phyloP scores from a whole-genome alignment of 768 basidiomycete genomes.

The Coprinopsis sp. region DNA sequence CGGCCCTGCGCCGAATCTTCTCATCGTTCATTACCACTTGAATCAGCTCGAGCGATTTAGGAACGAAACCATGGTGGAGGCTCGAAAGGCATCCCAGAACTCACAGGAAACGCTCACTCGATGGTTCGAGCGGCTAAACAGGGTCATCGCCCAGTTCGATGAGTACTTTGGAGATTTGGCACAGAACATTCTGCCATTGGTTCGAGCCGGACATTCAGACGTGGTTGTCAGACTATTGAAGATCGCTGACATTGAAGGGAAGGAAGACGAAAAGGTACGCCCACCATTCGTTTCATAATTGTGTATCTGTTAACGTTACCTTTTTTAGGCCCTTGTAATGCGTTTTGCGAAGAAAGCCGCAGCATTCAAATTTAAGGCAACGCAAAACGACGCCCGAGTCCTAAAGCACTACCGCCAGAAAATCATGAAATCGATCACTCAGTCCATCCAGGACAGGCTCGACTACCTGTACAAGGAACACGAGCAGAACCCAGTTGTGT shows the following conservation, averaged over 20 bases:
- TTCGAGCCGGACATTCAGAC: conserved; percentile 70
- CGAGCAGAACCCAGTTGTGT: conserved; percentile 60
- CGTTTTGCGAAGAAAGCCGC: conserved; percentile 92
- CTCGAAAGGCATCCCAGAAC: conserved; percentile 71
- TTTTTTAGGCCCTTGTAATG: conserved; percentile 79
- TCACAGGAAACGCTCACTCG: conserved; percentile 65
- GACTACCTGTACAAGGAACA: conserved; percentile 59
- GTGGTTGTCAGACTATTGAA: conserved; percentile 93
- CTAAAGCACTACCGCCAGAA: conserved; percentile 96
- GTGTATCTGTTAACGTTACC: not conserved
- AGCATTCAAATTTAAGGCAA: conserved; percentile 88
- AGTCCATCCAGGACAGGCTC: conserved; percentile 71
- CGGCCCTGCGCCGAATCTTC: conserved; percentile 84
- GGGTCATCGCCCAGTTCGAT: conserved; percentile 79
- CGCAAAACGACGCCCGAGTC: conserved; percentile 87
- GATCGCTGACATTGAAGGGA: conserved; percentile 89
- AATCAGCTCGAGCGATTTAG: conserved; percentile 91
- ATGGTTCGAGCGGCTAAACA: conserved; percentile 84
- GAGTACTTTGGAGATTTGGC: conserved; percentile 77
- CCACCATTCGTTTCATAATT: not conserved
- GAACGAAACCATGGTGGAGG: conserved; percentile 92
- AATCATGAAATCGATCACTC: conserved; percentile 72
- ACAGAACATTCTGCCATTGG: conserved; percentile 70
- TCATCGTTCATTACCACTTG: conserved; percentile 86
- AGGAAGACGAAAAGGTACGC: conserved; percentile 87